Evolutionary conservation across 805 yeast species (phyloP).

Genomic region (Saccharomycopsis amapae): DNA sequence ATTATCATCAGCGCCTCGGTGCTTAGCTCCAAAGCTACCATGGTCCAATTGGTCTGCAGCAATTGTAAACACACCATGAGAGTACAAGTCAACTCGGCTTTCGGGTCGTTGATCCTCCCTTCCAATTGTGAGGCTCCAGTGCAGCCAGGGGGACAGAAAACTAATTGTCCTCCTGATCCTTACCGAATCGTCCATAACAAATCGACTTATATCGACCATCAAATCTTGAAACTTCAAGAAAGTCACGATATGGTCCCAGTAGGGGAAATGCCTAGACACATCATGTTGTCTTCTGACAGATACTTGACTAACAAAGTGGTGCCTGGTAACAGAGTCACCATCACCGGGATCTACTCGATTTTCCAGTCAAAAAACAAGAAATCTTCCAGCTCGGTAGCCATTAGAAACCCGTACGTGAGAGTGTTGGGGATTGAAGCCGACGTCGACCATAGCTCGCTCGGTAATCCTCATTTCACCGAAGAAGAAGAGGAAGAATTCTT

Average conservation of each 20-base stretch:
- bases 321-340: slow-evolving; percentile 92
- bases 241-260: slow-evolving; percentile 98
- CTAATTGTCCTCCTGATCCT: slow-evolving; percentile 85
- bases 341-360: slow-evolving; percentile 88
- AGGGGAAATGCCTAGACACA: slow-evolving; percentile 97
- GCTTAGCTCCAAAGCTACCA: slow-evolving; percentile 78
- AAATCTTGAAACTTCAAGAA: slow-evolving; percentile 87
- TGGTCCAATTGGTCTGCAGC: slow-evolving; percentile 78
- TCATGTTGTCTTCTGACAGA: slow-evolving; percentile 79
- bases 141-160: slow-evolving; percentile 35
- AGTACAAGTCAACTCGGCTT: slow-evolving; percentile 55
- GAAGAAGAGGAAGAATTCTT: slow-evolving; percentile 92
- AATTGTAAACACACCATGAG: slow-evolving; percentile 76
- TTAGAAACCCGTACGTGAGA: slow-evolving; percentile 84
- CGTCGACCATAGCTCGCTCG: slow-evolving; percentile 60
- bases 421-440: slow-evolving; percentile 84
- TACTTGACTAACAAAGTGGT: slow-evolving; percentile 83
- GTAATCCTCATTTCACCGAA: slow-evolving; percentile 63
- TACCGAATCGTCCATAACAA: slow-evolving; percentile 90
- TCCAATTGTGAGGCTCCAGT: slow-evolving; percentile 52
- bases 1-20: slow-evolving; percentile 89
- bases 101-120: slow-evolving; percentile 66
- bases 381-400: slow-evolving; percentile 63
- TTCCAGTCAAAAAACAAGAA: slow-evolving; percentile 64
- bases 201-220: slow-evolving; percentile 92